Evolutionary conservation across 1,139 yeast species (phyloP).

Genomic region (Ogataea hybrid): DNA sequence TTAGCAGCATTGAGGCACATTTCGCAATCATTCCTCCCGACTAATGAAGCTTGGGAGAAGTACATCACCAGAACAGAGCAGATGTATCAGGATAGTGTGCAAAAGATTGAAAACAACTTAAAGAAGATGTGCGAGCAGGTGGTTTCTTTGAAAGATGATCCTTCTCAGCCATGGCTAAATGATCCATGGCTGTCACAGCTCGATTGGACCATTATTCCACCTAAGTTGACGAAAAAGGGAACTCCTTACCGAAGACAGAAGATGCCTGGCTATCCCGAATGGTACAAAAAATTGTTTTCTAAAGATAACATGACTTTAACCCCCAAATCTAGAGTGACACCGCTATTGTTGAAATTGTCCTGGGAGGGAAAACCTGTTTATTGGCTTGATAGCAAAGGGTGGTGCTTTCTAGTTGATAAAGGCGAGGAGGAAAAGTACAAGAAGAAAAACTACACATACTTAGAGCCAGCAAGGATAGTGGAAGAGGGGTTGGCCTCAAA

Average conservation of each 20-base stretch:
- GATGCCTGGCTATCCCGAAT: constrained; percentile 88
- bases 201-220: constrained; percentile 75
- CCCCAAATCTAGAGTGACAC: constrained; percentile 72
- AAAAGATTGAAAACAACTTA: constrained; percentile 57
- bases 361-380: constrained; percentile 82
- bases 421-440: constrained; percentile 40
- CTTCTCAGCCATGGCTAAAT: constrained; percentile 36
- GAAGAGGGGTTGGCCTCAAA: constrained; percentile 24
- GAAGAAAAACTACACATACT: constrained; percentile 48
- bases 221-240: constrained; percentile 67
- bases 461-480: constrained; percentile 16
- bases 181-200: constrained; percentile 93
- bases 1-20: constrained; percentile 83
- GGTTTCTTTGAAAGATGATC: constrained; percentile 38
- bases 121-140: constrained; percentile 60
- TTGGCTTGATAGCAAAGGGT: constrained; percentile 80
- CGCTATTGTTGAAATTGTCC: constrained; percentile 67
- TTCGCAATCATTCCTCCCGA: constrained; percentile 78
- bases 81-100: constrained; percentile 58
- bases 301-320: constrained; percentile 56
- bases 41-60: constrained; percentile 68
- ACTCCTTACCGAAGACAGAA: constrained; percentile 76
- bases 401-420: constrained; percentile 73
- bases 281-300: constrained; percentile 80
- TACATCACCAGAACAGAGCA: constrained; percentile 71